These are phyloP conservation scores for Talaromyces thailandensis DNA, from an alignment of 495 filamentous ascomycete species.

Conservation along the genomic window DNA sequence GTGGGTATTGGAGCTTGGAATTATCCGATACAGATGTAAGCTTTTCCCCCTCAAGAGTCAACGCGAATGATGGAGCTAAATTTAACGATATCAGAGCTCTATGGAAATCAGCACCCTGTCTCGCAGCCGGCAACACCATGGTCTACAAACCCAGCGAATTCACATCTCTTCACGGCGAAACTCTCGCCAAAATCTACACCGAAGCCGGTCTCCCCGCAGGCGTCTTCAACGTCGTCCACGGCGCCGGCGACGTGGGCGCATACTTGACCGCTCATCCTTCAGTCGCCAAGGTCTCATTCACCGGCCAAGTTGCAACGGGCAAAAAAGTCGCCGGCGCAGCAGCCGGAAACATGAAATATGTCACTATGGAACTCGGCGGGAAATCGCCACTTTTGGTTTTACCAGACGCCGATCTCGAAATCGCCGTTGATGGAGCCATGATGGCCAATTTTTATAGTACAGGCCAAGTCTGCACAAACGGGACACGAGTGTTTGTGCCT, in stretches of 20 bases:
- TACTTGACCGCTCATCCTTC: constrained; percentile 57
- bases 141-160: constrained; percentile 80
- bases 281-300: constrained; percentile 76
- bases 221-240: constrained; percentile 76
- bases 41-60: neutral
- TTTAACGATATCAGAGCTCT: constrained; percentile 42
- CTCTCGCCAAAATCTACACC: constrained; percentile 59
- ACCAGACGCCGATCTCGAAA: constrained; percentile 62
- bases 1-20: constrained; percentile 79
- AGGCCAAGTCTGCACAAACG: constrained; percentile 80
- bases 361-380: constrained; percentile 78
- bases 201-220: constrained; percentile 68
- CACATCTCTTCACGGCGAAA: constrained; percentile 63
- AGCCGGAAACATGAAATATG: constrained; percentile 71
- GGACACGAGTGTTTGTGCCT: constrained; percentile 70
- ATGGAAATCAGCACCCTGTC: constrained; percentile 76
- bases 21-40: constrained; percentile 73
- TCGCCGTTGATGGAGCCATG: constrained; percentile 72
- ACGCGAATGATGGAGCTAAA: neutral
- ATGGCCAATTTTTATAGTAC: constrained; percentile 83
- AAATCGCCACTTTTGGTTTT: constrained; percentile 68
- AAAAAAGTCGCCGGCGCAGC: constrained; percentile 63
- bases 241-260: constrained; percentile 60
- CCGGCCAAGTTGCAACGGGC: constrained; percentile 71
- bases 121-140: constrained; percentile 81